These are phyloP conservation scores for Daldinia caldariorum DNA, from an alignment of 495 filamentous ascomycete genomes.

Conservation along the genomic window DNA sequence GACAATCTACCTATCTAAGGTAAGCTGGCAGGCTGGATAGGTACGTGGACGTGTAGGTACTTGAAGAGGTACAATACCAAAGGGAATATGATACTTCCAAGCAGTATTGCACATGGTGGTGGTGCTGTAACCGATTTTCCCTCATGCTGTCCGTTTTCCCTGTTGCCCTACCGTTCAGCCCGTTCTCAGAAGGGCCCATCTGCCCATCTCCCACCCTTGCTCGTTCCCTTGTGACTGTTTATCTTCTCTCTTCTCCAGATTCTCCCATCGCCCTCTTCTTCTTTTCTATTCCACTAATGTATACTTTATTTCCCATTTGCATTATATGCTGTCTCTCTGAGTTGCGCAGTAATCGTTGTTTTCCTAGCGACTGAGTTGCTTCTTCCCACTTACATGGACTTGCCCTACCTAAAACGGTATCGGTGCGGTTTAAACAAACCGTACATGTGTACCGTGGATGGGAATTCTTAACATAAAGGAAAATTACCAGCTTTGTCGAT, in stretches of 20 bases:
- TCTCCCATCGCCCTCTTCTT: slow-evolving; percentile 17
- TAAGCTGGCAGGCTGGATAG: not conserved
- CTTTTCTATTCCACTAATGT: slow-evolving; percentile 31
- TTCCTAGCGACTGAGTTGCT: slow-evolving; percentile 17
- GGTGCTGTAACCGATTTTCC: slow-evolving; percentile 32
- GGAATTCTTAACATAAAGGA: slow-evolving; percentile 10
- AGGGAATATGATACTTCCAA: too few relatives aligned
- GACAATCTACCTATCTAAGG: not conserved
- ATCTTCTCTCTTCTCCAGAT: slow-evolving; percentile 40
- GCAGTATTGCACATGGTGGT: slow-evolving; percentile 37
- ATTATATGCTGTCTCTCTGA: slow-evolving; percentile 14
- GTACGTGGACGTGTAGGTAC: not conserved
- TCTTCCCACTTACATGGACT: slow-evolving; percentile 39
- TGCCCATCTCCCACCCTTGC: slow-evolving; percentile 49
- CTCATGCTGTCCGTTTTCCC: slow-evolving; percentile 37
- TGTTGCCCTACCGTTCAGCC: slow-evolving; percentile 34
- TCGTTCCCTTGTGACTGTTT: slow-evolving; percentile 46
- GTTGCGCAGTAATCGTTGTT: slow-evolving; percentile 24
- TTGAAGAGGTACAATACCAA: not conserved
- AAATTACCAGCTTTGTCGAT: slow-evolving; percentile 9
- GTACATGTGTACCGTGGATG: slow-evolving; percentile 30
- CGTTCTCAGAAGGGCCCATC: slow-evolving; percentile 51
- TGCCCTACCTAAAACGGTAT: slow-evolving; percentile 47
- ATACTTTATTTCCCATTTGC: slow-evolving; percentile 23
- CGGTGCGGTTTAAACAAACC: slow-evolving; percentile 25